These are phyloP conservation scores for Saccharomyces hybrid DNA, from an alignment of 1,139 yeast species.

Conservation along the genomic window DNA sequence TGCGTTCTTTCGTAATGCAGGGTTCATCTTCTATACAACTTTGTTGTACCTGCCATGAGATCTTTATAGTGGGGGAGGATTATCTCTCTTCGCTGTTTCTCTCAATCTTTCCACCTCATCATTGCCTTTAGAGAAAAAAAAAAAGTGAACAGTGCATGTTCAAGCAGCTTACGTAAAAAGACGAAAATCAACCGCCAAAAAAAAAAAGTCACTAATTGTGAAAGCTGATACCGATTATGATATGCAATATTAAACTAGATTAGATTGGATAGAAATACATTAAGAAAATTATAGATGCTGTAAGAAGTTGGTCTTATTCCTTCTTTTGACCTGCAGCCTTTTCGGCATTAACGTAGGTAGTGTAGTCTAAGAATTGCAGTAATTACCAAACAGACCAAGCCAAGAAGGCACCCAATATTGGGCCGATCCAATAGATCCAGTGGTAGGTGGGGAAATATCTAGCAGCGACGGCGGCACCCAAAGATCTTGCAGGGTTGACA, in stretches of 20 bases:
- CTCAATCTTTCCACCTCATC: neutral
- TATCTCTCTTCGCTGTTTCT: neutral
- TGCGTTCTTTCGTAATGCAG: neutral
- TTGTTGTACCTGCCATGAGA: neutral
- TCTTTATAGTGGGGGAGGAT: neutral
- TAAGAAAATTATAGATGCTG: no score
- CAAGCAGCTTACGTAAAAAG: neutral
- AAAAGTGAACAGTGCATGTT: neutral
- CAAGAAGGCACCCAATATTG: slow-evolving; percentile 57
- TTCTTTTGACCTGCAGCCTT: slow-evolving; percentile 7
- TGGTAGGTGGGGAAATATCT: slow-evolving; percentile 67
- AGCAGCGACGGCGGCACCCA: slow-evolving; percentile 74
- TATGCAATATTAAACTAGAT: neutral
- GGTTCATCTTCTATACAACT: neutral
- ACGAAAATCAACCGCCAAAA: no score
- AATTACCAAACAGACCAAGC: slow-evolving; percentile 61
- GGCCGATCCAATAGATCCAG: slow-evolving; percentile 92
- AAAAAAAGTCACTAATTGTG: neutral
- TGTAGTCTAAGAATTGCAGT: slow-evolving; percentile 55
- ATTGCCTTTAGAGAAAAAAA: neutral
- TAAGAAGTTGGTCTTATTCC: neutral
- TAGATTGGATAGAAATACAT: neutral
- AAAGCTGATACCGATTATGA: neutral
- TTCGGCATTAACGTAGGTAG: slow-evolving; percentile 3
- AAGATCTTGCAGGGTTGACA: slow-evolving; percentile 79